phyloP scores from a whole-genome alignment of 257 asterid species.

The Rhazya stricta region DNA sequence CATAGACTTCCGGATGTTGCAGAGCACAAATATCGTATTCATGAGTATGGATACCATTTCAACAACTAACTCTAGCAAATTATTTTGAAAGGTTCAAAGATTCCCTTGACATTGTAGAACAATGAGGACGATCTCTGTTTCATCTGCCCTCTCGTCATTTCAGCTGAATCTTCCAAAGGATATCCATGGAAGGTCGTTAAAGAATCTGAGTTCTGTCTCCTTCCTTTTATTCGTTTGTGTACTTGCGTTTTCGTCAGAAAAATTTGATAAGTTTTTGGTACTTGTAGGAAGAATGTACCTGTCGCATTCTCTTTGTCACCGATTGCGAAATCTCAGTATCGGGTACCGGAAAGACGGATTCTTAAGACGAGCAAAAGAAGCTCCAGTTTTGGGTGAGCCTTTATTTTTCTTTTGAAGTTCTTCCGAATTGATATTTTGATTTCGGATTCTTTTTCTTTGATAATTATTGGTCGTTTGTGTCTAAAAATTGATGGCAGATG shows the following conservation, averaged over 20 bases:
- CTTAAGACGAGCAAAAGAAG: slow-evolving; percentile 23
- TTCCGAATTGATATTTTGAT: background rate
- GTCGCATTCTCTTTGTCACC: slow-evolving; percentile 2
- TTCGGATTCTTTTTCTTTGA: background rate
- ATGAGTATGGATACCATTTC: background rate
- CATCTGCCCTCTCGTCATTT: slow-evolving; percentile 25
- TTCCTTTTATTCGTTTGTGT: background rate
- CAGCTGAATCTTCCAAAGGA: slow-evolving; percentile 24
- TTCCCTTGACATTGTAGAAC: background rate
- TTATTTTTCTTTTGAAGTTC: background rate
- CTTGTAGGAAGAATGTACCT: slow-evolving; percentile 22
- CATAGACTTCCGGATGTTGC: background rate
- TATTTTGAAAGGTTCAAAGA: background rate
- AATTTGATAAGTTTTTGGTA: background rate
- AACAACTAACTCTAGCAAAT: background rate
- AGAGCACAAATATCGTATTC: background rate
- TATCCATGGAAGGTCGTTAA: slow-evolving; percentile 22
- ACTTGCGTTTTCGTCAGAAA: background rate
- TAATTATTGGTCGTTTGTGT: background rate
- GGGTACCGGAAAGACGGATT: slow-evolving; percentile 27
- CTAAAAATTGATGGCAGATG: slow-evolving; percentile 23
- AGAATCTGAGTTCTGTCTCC: background rate
- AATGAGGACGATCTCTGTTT: slow-evolving; percentile 35
- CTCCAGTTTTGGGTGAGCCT: slow-evolving; percentile 41
- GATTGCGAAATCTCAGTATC: slow-evolving; percentile 34